A percentile compares a stretch with the other conserved stretches of the same genome.
These are phyloP conservation scores for Sporothrix inflata DNA, from an alignment of 2,329 filamentous ascomycete genomes.

Conservation along the genomic window DNA sequence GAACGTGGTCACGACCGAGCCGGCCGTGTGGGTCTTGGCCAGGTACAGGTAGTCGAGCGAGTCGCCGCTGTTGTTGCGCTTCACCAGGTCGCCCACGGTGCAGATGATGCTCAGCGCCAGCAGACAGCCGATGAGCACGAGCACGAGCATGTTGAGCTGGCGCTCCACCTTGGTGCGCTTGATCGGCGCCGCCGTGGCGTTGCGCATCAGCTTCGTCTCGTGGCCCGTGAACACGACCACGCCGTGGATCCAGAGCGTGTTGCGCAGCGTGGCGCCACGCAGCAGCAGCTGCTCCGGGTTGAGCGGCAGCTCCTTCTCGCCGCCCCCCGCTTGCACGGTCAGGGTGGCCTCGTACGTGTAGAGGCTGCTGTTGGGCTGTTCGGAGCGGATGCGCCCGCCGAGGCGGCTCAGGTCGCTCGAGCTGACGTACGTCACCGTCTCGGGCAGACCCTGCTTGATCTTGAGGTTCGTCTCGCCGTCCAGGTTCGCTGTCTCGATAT, in stretches of 20 bases:
- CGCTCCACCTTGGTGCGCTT: conserved; percentile 96
- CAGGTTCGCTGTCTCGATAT: conserved; percentile 97
- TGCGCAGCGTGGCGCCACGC: conserved; percentile 88
- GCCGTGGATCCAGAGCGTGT: conserved; percentile 96
- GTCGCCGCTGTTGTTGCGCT: conserved; percentile 64
- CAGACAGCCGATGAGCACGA: conserved; percentile 85
- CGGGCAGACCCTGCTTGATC: conserved; percentile 95
- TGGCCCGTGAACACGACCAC: conserved; percentile 97
- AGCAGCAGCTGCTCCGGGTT: conserved; percentile 92
- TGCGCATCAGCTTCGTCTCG: conserved; percentile 98
- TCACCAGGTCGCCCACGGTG: conserved; percentile 86
- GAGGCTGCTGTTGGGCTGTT: conserved; percentile 96
- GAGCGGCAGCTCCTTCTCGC: conserved; percentile 88
- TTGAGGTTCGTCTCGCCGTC: conserved; percentile 98
- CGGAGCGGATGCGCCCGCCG: conserved; percentile 84
- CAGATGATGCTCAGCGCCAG: conserved; percentile 84
- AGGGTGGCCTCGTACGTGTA: conserved; percentile 98
- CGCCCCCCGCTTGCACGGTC: conserved; percentile 85
- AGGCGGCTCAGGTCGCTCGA: conserved; percentile 82
- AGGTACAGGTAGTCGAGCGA: conserved; percentile 76
- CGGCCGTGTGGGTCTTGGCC: conserved; percentile 59
- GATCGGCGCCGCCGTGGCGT: conserved; percentile 94
- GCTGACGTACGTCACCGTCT: conserved; percentile 86
- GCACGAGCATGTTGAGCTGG: conserved; percentile 89
- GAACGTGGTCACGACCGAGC: conserved; percentile 72